Evolutionary conservation across 805 yeast genomes (phyloP).

Genomic region (Kuraishia floccosa): DNA sequence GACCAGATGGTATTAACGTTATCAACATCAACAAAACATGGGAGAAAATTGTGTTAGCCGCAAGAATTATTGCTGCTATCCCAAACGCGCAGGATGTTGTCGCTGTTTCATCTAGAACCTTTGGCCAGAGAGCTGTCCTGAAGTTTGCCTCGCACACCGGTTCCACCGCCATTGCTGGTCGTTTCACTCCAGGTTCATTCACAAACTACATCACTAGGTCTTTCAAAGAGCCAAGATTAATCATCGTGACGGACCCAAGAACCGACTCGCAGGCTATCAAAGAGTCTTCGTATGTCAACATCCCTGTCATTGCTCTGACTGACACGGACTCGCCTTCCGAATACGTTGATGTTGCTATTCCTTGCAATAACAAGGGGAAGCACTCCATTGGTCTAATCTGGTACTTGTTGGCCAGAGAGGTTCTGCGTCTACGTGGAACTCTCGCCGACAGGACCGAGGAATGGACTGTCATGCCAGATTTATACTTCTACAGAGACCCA

Average conservation of each 20-base stretch:
- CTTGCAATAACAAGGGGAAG: conserved; percentile 99
- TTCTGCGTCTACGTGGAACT: conserved; percentile 96
- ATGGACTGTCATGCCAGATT: conserved; percentile 99
- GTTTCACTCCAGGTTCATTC: conserved; percentile 99
- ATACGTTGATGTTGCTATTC: conserved; percentile 98
- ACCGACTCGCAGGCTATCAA: conserved; percentile 99
- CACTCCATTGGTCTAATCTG: conserved; percentile 99
- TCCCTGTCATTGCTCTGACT: conserved; percentile 98
- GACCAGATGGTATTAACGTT: conserved; percentile 99
- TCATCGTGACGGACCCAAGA: conserved; percentile 99
- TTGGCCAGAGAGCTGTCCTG: conserved; percentile 99
- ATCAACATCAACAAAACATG: conserved; percentile 99
- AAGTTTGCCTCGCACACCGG: conserved; percentile 99
- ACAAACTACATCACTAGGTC: conserved; percentile 99
- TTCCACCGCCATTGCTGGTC: conserved; percentile 99
- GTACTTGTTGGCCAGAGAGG: conserved; percentile 99
- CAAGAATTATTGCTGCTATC: conserved; percentile 98
- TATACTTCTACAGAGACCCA: conserved; percentile 99
- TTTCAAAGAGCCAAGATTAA: conserved; percentile 99
- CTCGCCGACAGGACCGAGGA: conserved; percentile 91
- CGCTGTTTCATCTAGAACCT: conserved; percentile 97
- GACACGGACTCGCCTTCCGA: conserved; percentile 99
- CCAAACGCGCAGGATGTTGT: conserved; percentile 98
- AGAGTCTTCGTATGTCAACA: conserved; percentile 99
- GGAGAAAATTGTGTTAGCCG: conserved; percentile 99